phyloP scores from a whole-genome alignment of 345 rosid species.

The Eucalyptus pumila region DNA sequence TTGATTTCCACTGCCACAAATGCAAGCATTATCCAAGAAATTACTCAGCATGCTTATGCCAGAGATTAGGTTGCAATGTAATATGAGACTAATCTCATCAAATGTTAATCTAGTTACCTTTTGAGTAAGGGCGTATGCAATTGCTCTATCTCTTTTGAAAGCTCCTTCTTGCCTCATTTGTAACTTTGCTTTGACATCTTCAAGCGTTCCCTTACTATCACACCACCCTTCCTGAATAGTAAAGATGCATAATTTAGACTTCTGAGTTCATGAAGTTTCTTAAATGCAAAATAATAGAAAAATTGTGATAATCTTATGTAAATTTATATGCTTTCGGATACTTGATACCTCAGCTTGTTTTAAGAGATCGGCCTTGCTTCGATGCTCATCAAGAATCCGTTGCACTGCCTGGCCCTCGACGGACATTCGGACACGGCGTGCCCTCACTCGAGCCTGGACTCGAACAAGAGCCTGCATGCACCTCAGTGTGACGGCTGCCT shows the following conservation, averaged over 20 bases:
- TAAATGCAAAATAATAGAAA: background rate
- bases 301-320: background rate
- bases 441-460: slow-evolving; percentile 95
- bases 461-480: slow-evolving; percentile 98
- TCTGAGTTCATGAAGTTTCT: background rate
- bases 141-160: slow-evolving; percentile 83
- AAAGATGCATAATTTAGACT: background rate
- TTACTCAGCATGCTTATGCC: background rate
- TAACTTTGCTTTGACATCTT: slow-evolving; percentile 56
- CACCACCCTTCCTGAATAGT: slow-evolving; percentile 84
- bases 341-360: slow-evolving; percentile 68
- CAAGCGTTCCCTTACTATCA: slow-evolving; percentile 79
- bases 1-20: slow-evolving; percentile 65
- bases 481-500: slow-evolving; percentile 87
- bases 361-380: slow-evolving; percentile 51
- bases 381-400: slow-evolving; percentile 41
- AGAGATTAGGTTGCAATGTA: background rate
- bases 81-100: background rate
- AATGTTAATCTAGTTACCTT: slow-evolving; percentile 28
- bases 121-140: slow-evolving; percentile 82
- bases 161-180: slow-evolving; percentile 91
- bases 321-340: background rate
- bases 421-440: slow-evolving; percentile 84
- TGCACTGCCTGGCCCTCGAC: slow-evolving; percentile 79
- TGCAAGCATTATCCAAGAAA: background rate